Evolutionary conservation across 1,284 basidiomycete genomes (phyloP), one percentile per base, ranked within the genome.

Genomic region (Trichosporon sp.): DNA sequence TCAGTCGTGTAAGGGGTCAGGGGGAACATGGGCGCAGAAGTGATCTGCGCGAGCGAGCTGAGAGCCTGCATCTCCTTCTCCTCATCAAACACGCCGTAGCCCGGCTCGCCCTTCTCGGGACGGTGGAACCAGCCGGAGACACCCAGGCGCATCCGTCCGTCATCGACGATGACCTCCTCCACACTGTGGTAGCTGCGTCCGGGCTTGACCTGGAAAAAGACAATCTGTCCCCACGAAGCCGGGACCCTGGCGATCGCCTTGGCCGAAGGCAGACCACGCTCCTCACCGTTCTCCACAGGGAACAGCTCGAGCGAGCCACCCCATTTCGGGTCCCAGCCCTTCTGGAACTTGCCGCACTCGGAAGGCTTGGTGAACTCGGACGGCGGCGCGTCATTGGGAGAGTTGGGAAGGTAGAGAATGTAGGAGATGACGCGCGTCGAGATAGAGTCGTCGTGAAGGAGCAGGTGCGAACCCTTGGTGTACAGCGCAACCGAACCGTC

Each of bases 371-470:
- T 72, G 40, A 67, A 69, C 14, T 78, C 73, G 19, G 78, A 72
- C 51, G 77, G 76, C 26, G 82, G 77, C 0, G 90, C 84, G 37
- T 82, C 78, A 69, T 91, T 86, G 76, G 89, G 86, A 1, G 93
- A 94, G 74, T 96, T 89, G 31, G 96, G 95, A 86, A 98, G 92
- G 85, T 99, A 99, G 67, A 98, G 91, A 83, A 99, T 98, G 85
- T 96, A 99, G 0, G 94, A 97, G 68, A 98, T 92, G 67, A 95
- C 89, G 46, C 96, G 92, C 2, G 94, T 90, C 68, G 95, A 95
- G 82, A 99, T 99, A 51, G 97, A 96, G 84, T 99, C 96, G 89
- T 98, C 96, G 86, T 98, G 95, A 81, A 96, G 93, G 78, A 99
- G 90, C 6, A 99, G 88, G 84, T 99, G 96, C 80, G 95, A 96